A percentile compares a stretch with the other conserved stretches of the same genome.
These are phyloP conservation scores for Penicillium subrubescens DNA, from an alignment of 495 filamentous ascomycete species.

Conservation along the genomic window DNA sequence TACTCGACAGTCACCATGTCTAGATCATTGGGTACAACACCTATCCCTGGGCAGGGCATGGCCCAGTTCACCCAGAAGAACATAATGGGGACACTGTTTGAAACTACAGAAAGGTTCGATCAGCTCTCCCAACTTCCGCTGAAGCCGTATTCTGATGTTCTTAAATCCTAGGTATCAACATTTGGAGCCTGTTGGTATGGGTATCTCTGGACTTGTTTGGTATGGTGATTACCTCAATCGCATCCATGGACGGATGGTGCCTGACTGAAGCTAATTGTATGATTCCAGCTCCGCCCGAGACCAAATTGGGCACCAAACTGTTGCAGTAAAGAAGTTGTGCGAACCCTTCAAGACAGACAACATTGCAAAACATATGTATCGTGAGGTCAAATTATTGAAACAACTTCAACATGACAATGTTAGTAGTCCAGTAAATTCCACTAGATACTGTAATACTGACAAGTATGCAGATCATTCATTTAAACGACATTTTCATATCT, in stretches of 20 bases:
- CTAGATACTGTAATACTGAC: slow-evolving; percentile 20
- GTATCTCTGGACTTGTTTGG: slow-evolving; percentile 97
- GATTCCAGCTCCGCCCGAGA: slow-evolving; percentile 81
- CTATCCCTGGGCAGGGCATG: slow-evolving; percentile 53
- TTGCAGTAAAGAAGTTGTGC: slow-evolving; percentile 99
- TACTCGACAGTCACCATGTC: slow-evolving; percentile 11
- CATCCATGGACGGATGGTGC: no score
- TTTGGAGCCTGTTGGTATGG: slow-evolving; percentile 95
- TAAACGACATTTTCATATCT: slow-evolving; percentile 99
- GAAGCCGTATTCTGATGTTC: background rate
- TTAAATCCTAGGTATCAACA: slow-evolving; percentile 74
- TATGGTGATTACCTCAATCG: slow-evolving; percentile 47
- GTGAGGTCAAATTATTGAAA: slow-evolving; percentile 94
- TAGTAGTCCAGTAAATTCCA: slow-evolving; percentile 17
- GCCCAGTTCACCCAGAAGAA: slow-evolving; percentile 95
- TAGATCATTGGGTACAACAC: background rate
- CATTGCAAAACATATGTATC: slow-evolving; percentile 91
- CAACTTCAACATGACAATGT: slow-evolving; percentile 97
- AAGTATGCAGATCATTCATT: slow-evolving; percentile 78
- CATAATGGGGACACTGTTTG: slow-evolving; percentile 97
- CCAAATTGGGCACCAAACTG: slow-evolving; percentile 85
- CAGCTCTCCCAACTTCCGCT: no score
- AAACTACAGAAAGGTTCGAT: slow-evolving; percentile 89
- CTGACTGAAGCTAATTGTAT: slow-evolving; percentile 5
- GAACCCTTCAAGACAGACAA: slow-evolving; percentile 98